phyloP scores from a whole-genome alignment of 352 stramenopile genomes.

The Blastocystis sp. region DNA sequence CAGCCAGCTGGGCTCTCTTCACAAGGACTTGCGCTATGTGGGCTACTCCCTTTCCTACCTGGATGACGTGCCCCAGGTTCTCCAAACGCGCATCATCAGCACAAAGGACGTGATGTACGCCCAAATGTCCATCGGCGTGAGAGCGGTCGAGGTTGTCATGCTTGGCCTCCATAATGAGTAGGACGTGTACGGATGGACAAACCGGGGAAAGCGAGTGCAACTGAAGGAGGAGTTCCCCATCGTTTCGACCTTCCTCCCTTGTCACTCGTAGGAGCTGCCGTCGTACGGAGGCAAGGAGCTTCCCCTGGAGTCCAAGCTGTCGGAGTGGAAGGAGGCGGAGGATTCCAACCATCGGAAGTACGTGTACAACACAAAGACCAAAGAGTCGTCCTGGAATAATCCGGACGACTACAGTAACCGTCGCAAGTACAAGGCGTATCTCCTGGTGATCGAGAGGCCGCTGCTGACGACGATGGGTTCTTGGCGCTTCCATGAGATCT shows the following conservation, averaged over 20 bases:
- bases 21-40: slow-evolving; percentile 45
- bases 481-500: slow-evolving; percentile 44
- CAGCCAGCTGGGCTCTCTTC: slow-evolving; percentile 10
- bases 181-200: slow-evolving; percentile 54
- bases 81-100: slow-evolving; percentile 32
- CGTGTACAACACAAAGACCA: slow-evolving; percentile 28
- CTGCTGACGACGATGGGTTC: slow-evolving; percentile 11
- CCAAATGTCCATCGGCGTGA: slow-evolving; percentile 25
- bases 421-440: slow-evolving; percentile 6
- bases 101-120: slow-evolving; percentile 39
- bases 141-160: background rate
- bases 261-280: background rate
- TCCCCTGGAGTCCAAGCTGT: background rate
- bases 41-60: slow-evolving; percentile 44
- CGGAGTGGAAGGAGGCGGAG: slow-evolving; percentile 17
- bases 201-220: slow-evolving; percentile 10
- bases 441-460: slow-evolving; percentile 38
- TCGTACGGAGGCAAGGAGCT: slow-evolving; percentile 17
- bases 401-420: slow-evolving; percentile 14
- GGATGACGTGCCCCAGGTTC: slow-evolving; percentile 13
- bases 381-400: slow-evolving; percentile 22
- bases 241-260: background rate
- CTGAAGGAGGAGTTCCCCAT: slow-evolving; percentile 16
- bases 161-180: background rate
- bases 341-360: slow-evolving; percentile 23